A percentile compares a stretch with the other conserved stretches of the same genome.
Conservation (phyloP, 495 filamentous ascomycete species). For the Xylaria nigripes region DNA sequence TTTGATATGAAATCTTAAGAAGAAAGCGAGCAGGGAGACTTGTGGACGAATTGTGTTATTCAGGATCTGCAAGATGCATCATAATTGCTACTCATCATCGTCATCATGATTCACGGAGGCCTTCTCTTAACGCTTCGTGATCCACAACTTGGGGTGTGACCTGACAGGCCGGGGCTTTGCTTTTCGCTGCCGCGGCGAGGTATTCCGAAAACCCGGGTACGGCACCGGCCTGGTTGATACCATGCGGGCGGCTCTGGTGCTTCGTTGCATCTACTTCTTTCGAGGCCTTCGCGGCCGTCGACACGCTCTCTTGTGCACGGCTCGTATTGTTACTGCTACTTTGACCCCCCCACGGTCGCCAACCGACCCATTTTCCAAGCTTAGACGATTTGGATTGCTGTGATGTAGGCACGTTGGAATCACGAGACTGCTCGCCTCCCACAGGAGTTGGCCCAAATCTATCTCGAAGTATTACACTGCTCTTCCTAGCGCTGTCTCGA, state of each 20-base stretch:
- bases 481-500: constrained; percentile 24
- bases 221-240: constrained; percentile 46
- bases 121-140: constrained; percentile 36
- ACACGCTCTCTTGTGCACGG: neutral
- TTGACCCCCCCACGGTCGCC: constrained; percentile 38
- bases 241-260: constrained; percentile 29
- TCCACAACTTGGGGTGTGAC: constrained; percentile 35
- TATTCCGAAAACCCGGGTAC: constrained; percentile 44
- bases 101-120: constrained; percentile 20
- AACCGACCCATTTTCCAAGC: constrained; percentile 35
- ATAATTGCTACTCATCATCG: neutral
- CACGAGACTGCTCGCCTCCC: constrained; percentile 19
- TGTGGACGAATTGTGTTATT: neutral
- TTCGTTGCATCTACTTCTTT: constrained; percentile 13
- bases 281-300: neutral
- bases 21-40: neutral
- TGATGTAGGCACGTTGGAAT: constrained; percentile 11
- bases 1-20: too few relatives aligned
- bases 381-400: constrained; percentile 19
- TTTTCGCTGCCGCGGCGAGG: constrained; percentile 31
- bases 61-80: neutral
- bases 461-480: constrained; percentile 34
- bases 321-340: constrained; percentile 3
- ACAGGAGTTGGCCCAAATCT: constrained; percentile 27
- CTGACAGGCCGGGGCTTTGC: constrained; percentile 30